Evolutionary conservation across 2,329 filamentous ascomycete genomes (phyloP), one percentile per base, ranked within the genome.

Genomic region (Aspergillus quadricinctus): DNA sequence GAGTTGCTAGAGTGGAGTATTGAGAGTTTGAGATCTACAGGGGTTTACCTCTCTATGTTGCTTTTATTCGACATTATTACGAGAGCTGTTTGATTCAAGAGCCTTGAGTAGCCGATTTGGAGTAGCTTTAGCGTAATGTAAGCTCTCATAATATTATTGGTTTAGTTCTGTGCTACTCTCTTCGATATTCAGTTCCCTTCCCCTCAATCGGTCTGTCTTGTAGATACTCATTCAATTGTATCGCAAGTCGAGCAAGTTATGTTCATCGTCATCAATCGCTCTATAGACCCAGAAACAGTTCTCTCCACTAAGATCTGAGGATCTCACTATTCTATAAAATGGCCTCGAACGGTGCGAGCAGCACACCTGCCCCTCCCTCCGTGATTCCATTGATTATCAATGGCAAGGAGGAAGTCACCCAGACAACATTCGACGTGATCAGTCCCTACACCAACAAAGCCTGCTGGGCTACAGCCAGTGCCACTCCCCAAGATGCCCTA

Each of bases 381-480:
- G 64, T 66, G 23, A 68, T 75, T 28, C 73, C 73, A 27, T 56
- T 75, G 27, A 61, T 75, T n/a, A 75, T 76, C 56, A 70, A 75
- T 48, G 72, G 72, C 51, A 62, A 68, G 41, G 70, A 75, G 52
- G 69, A 71, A 53, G 57, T 61, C 43, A 60, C 67, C 2, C 48
- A 64, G 8, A 55, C 64, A 1, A 69, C 69, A 8, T 75, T 75
- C 57, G 66, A 71, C 35, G 80, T 89, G 21, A 74, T 78, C 56
- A 83, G 79, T 27, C 87, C 87, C 4, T 70, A 72, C 21, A 78
- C 77, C 53, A 64, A 83, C 76, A 56, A 81, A 66, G 64, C 79
- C 28, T 73, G 83, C 49, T 80, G 86, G 70, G 74, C 80, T 56
- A 75, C 80, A 48, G 82, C 81, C 50, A 78, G 80, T n/a, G 82